Conservation (phyloP, 2,329 filamentous ascomycete species). For the Nigrospora sphaerica region DNA sequence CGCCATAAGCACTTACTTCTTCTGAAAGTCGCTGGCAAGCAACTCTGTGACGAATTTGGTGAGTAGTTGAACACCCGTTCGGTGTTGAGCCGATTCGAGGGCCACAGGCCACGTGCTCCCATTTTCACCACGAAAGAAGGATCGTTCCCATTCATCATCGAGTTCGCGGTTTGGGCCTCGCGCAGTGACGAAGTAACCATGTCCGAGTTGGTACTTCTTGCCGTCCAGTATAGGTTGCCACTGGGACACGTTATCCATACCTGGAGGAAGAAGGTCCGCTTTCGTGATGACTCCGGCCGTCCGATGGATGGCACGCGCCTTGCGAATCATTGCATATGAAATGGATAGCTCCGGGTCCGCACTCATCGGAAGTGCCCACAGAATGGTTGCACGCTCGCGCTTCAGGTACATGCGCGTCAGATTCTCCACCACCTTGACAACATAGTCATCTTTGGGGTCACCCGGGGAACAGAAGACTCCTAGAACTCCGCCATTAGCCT, state of each 20-base stretch:
- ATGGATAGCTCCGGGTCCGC: conserved; percentile 67
- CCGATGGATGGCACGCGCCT: conserved; percentile 44
- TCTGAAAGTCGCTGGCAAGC: too few relatives aligned
- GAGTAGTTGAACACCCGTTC: too few relatives aligned
- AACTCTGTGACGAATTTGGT: too few relatives aligned
- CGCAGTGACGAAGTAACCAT: conserved; percentile 70
- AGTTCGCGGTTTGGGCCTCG: conserved; percentile 48
- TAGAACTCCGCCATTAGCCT: too few relatives aligned
- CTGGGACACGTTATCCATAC: conserved; percentile 37
- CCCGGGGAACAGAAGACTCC: conserved; percentile 59
- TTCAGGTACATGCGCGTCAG: conserved; percentile 61
- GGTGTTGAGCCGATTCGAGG: too few relatives aligned
- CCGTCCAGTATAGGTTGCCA: conserved; percentile 57
- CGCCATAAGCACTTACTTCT: too few relatives aligned
- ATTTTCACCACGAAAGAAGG: too few relatives aligned
- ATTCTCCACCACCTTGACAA: conserved; percentile 63
- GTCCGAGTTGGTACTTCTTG: conserved; percentile 50
- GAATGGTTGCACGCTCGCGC: conserved; percentile 62
- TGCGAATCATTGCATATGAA: conserved; percentile 55
- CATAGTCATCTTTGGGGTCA: conserved; percentile 51
- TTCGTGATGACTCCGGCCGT: conserved; percentile 75
- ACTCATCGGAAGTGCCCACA: conserved; percentile 69
- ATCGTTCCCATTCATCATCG: conserved; percentile 19
- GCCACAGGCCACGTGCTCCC: too few relatives aligned
- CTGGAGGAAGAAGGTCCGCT: conserved; percentile 54